phyloP scores from a whole-genome alignment of 345 rosid species.

The Rhodamnia argentea region DNA sequence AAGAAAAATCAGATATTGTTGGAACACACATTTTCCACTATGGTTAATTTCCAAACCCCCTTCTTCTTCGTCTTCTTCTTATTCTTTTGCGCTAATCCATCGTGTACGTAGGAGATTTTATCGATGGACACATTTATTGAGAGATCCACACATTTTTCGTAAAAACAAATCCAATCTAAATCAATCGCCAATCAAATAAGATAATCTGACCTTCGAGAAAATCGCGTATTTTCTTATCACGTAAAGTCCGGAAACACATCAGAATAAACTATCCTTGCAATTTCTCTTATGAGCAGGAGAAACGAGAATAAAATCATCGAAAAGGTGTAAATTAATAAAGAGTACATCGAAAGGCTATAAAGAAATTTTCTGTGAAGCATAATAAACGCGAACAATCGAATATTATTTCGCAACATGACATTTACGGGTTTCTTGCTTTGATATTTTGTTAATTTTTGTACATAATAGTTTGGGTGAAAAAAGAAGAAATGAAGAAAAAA shows the following conservation, averaged over 20 bases:
- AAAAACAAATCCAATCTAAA: not conserved
- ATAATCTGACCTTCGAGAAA: not conserved
- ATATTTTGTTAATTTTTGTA: not conserved
- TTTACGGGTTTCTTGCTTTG: not conserved
- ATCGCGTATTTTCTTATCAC: not conserved
- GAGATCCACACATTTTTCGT: not conserved
- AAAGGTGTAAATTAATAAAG: not conserved
- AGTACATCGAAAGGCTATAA: not conserved
- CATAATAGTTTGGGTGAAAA: not conserved
- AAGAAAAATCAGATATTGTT: not conserved
- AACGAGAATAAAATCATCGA: not conserved
- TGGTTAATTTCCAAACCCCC: not conserved
- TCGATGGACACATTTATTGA: not conserved
- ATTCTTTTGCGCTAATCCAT: not conserved
- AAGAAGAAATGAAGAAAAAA: not conserved
- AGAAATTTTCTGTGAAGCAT: not conserved
- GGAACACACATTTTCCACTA: not conserved
- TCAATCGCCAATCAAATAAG: not conserved
- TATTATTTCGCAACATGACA: not conserved
- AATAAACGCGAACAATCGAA: rapidly evolving
- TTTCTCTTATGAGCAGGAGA: not conserved
- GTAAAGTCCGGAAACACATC: not conserved
- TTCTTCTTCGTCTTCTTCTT: too few relatives aligned
- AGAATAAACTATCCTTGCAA: too few relatives aligned
- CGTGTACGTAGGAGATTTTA: not conserved